phyloP scores from a whole-genome alignment of 2,329 filamentous ascomycete species.

The Diaporthe citriasiana region DNA sequence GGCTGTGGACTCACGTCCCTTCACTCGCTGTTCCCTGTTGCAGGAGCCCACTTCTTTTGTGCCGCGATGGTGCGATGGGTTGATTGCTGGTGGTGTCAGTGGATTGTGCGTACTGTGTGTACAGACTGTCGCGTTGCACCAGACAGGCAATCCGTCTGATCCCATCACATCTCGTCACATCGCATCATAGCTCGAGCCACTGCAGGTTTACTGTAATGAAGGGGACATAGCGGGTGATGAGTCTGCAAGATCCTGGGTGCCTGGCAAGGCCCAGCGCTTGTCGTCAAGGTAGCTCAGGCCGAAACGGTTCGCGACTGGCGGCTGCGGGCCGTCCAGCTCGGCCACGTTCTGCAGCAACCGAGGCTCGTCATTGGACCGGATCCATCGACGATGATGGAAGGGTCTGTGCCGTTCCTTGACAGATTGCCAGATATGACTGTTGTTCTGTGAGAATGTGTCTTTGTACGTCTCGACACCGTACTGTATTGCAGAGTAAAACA shows the following conservation, averaged over 20 bases:
- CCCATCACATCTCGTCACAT: slow-evolving; percentile 25
- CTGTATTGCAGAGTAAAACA: too few relatives aligned
- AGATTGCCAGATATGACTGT: background rate
- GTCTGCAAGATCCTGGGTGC: slow-evolving; percentile 23
- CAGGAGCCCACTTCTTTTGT: slow-evolving; percentile 20
- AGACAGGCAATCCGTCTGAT: slow-evolving; percentile 24
- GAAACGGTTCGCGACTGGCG: slow-evolving; percentile 17
- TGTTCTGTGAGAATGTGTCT: background rate
- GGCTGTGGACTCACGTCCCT: background rate
- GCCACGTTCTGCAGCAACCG: background rate
- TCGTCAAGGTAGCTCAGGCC: slow-evolving; percentile 21
- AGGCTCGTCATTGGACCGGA: slow-evolving; percentile 1
- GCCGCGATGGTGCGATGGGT: slow-evolving; percentile 11
- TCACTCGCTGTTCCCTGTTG: background rate
- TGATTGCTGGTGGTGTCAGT: background rate
- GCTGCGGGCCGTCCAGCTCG: slow-evolving; percentile 22
- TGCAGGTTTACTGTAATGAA: slow-evolving; percentile 24
- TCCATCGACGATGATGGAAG: background rate
- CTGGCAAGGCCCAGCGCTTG: slow-evolving; percentile 15
- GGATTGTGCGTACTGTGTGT: background rate
- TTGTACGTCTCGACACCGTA: too few relatives aligned
- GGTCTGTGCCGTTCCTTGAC: background rate
- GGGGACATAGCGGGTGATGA: slow-evolving; percentile 26
- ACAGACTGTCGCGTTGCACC: slow-evolving; percentile 3
- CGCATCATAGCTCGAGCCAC: slow-evolving; percentile 24